These are phyloP conservation scores for Fusarium coffeatum DNA, from an alignment of 2,329 filamentous ascomycete species.

Conservation along the genomic window DNA sequence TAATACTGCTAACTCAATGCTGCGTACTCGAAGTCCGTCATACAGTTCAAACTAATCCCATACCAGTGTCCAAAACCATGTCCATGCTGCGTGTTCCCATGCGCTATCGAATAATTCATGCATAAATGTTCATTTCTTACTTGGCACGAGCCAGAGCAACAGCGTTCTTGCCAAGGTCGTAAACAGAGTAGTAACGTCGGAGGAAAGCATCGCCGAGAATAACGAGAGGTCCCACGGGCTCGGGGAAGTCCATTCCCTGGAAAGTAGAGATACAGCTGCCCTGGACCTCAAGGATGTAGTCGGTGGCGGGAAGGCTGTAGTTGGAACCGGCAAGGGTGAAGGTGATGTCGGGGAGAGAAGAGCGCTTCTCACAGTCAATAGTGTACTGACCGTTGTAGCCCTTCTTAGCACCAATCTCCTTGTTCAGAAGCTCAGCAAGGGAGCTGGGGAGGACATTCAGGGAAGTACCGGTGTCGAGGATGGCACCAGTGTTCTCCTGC, in stretches of 20 bases:
- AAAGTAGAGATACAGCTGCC: constrained; percentile 97
- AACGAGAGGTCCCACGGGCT: constrained; percentile 88
- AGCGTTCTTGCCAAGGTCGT: constrained; percentile 88
- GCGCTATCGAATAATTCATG: constrained; percentile 37
- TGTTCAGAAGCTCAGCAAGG: constrained; percentile 95
- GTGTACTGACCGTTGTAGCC: constrained; percentile 96
- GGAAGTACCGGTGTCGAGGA: constrained; percentile 98
- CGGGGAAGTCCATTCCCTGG: constrained; percentile 95
- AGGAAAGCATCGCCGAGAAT: constrained; percentile 92
- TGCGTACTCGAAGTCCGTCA: constrained; percentile 15
- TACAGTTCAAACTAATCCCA: constrained; percentile 38
- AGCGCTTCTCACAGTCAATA: constrained; percentile 87
- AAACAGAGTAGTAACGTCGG: constrained; percentile 93
- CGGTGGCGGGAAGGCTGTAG: constrained; percentile 87
- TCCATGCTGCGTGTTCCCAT: constrained; percentile 36
- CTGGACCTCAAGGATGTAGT: constrained; percentile 96
- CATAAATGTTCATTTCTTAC: constrained; percentile 48
- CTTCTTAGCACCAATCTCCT: constrained; percentile 98
- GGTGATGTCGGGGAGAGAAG: constrained; percentile 86
- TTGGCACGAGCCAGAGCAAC: constrained; percentile 92
- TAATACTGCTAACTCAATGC: constrained; percentile 4
- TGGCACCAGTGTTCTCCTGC: constrained; percentile 93
- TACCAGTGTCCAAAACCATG: constrained; percentile 30
- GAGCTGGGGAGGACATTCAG: constrained; percentile 93
- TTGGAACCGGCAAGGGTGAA: constrained; percentile 92